These are phyloP conservation scores for Wallemia hederae DNA, from an alignment of 1,284 basidiomycete species.

Conservation along the genomic window DNA sequence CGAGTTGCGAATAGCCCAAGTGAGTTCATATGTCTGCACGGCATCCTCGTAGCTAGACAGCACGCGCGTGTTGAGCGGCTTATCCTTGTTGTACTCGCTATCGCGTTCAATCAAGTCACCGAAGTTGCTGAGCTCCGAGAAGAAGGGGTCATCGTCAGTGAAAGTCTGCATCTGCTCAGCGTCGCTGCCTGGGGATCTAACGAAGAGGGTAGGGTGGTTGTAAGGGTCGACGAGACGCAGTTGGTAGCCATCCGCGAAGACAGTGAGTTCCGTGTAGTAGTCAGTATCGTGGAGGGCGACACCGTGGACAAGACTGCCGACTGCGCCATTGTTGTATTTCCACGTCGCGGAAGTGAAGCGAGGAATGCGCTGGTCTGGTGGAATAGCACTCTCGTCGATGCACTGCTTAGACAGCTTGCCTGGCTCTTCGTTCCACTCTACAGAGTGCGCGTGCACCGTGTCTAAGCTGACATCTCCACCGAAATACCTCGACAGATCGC, in stretches of 20 bases:
- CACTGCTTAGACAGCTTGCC: conserved; percentile 53
- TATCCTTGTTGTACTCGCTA: conserved; percentile 15
- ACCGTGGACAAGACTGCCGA: conserved; percentile 63
- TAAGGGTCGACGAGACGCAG: conserved; percentile 41
- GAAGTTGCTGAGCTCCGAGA: conserved; percentile 59
- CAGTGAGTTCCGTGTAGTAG: conserved; percentile 19
- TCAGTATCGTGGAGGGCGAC: conserved; percentile 64
- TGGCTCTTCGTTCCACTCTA: conserved; percentile 72
- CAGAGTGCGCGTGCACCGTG: conserved; percentile 48
- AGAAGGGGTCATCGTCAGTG: conserved; percentile 69
- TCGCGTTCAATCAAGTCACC: conserved; percentile 46
- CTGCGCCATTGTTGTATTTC: conserved; percentile 79
- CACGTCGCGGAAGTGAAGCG: conserved; percentile 16
- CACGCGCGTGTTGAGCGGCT: conserved; percentile 13
- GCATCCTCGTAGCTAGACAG: conserved; percentile 32
- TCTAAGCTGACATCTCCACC: conserved; percentile 80
- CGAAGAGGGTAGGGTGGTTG: conserved; percentile 39
- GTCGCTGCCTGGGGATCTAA: conserved; percentile 61
- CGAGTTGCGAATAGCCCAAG: not conserved
- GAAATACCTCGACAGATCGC: conserved; percentile 44
- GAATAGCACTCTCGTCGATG: conserved; percentile 48
- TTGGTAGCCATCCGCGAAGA: conserved; percentile 7
- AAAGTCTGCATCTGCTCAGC: conserved; percentile 43
- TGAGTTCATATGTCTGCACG: conserved; percentile 33
- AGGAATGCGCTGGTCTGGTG: conserved; percentile 33